Evolutionary conservation across 2,329 filamentous ascomycete genomes (phyloP), one percentile per base, ranked within the genome.

Genomic region (Rachicladosporium sp.): DNA sequence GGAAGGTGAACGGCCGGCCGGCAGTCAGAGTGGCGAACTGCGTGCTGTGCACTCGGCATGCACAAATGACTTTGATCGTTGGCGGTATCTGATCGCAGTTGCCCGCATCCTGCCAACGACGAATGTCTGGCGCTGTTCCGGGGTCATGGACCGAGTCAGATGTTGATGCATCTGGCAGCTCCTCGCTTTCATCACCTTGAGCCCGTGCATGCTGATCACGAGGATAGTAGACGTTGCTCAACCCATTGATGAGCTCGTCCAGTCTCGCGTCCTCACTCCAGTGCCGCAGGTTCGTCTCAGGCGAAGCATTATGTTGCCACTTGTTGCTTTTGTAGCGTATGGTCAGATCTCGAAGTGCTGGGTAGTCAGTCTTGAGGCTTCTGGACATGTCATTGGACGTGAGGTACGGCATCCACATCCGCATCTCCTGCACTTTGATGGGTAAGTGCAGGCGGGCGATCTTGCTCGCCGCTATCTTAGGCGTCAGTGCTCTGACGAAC

Each of bases 371-470:
- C 32, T 50, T 49, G 10, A 62, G 46, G 36, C 55, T 57, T 29
- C 58, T 44, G 4, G 43, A 37, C 6, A 38, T 34, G 29, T 56
- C 51, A 4, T 50, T 49, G 19, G 49, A 53, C 6, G 53, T 59
- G 15, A 62, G 46, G 41, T 60, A 62, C 3, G 50, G 49, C 45
- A 59, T 61, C 59, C 59, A 62, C 4, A 59, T 45, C n/a, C 56
- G 47, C 12, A 52, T 55, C 35, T 62, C 59, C 19, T 43, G 43
- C 21, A 52, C 47, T 43, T 55, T 54, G 39, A 61, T 50, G 21
- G 57, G 52, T 11, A 62, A 45, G 19, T 44, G 50, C 12, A 60
- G 35, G 32, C 46, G 47, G 2, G 47, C 45, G 27, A 55, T 50
- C 31, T 47, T 46, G 2, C 48, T 43, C 10, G 44, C 44, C 8